Conservation (phyloP, 345 rosid genomes). For the Angophora floribunda region DNA sequence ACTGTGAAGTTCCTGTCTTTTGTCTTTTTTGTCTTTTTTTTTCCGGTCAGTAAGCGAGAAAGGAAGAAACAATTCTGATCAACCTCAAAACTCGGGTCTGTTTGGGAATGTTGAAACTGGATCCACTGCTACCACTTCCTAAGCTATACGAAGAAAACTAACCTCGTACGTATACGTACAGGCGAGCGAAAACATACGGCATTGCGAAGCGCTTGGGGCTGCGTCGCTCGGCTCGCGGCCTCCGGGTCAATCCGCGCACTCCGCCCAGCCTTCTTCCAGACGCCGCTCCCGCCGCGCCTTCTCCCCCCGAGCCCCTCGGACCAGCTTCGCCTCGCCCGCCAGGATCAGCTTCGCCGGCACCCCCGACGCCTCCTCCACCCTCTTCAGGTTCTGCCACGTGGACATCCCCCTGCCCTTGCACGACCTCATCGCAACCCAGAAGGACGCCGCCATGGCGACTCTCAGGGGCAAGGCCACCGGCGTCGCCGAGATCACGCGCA, state of each 20-base stretch:
- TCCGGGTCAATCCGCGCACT: slow-evolving; percentile 5
- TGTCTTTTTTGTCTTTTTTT: neutral
- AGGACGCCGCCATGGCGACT: slow-evolving; percentile 26
- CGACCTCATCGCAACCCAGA: slow-evolving; percentile 28
- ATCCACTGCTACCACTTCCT: neutral
- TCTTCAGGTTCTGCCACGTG: slow-evolving; percentile 21
- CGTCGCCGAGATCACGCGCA: slow-evolving; percentile 10
- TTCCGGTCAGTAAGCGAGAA: neutral
- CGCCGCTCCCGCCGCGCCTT: neutral
- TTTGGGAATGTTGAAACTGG: neutral
- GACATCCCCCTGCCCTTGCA: neutral
- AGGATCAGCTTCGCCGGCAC: slow-evolving; percentile 32
- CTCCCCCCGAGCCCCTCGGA: slow-evolving; percentile 3
- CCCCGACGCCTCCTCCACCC: slow-evolving; percentile 20
- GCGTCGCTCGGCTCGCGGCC: neutral
- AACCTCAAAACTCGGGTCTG: neutral
- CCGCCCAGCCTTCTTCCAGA: slow-evolving; percentile 39
- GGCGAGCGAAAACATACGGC: neutral
- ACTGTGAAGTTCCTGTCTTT: neutral
- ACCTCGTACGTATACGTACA: neutral
- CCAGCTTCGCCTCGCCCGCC: slow-evolving; percentile 15
- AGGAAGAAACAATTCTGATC: neutral
- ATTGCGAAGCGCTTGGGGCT: neutral
- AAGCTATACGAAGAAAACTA: neutral
- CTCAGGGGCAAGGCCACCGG: slow-evolving; percentile 11